phyloP scores from a whole-genome alignment of 75 land plant species.

The Ceratopteris richardii region DNA sequence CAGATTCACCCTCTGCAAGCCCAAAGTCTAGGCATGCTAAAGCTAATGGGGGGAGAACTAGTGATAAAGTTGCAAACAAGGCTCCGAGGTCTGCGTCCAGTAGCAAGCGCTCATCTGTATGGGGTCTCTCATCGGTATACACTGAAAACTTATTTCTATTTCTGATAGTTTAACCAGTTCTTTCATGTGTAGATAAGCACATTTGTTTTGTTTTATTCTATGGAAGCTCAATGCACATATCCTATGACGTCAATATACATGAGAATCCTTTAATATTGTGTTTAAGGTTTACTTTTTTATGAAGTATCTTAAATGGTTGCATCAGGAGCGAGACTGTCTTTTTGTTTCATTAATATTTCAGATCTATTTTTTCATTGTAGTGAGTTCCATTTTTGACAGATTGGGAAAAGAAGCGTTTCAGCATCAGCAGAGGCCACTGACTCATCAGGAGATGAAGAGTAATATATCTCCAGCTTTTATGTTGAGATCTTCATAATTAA shows the following conservation, averaged over 20 bases:
- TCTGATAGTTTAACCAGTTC: too few species aligned
- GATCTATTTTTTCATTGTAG: too few species aligned
- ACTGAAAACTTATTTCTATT: neutral
- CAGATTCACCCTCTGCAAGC: constrained; percentile 30
- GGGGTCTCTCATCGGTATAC: constrained; percentile 53
- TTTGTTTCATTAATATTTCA: too few species aligned
- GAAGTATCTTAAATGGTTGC: too few species aligned
- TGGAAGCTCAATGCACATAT: too few species aligned
- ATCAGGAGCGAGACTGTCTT: too few species aligned
- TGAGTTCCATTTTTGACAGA: constrained; percentile 27
- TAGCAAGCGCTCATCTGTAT: constrained; percentile 54
- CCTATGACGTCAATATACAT: too few species aligned
- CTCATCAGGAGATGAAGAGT: constrained; percentile 97
- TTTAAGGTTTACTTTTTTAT: too few species aligned
- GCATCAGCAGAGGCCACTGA: constrained; percentile 49
- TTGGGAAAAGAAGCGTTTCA: constrained; percentile 46
- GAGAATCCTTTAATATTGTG: too few species aligned
- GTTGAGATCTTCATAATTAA: neutral
- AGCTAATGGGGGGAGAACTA: neutral
- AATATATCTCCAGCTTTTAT: constrained; percentile 19
- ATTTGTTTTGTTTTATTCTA: too few species aligned
- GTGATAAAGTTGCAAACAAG: neutral
- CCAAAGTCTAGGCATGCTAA: constrained; percentile 26
- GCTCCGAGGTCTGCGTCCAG: constrained; percentile 21
- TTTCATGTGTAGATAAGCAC: too few species aligned